A percentile compares a stretch with the other conserved stretches of the same genome.
These are phyloP conservation scores for Fragilariopsis cylindrus DNA, from an alignment of 108 stramenopile genomes.

Conservation along the genomic window DNA sequence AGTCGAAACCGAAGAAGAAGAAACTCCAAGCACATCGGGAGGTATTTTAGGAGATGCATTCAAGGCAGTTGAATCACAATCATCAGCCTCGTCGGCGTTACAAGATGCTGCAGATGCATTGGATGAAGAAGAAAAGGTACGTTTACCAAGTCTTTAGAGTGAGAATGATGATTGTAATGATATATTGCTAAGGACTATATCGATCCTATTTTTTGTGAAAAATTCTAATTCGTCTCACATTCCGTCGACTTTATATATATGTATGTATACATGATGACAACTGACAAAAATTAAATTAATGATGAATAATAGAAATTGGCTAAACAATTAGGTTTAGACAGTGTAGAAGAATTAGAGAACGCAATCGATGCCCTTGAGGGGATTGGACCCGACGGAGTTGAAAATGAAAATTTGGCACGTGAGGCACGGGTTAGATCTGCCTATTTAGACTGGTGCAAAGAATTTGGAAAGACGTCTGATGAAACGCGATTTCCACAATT, in stretches of 20 bases:
- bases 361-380: conserved; percentile 80
- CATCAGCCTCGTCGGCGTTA: conserved; percentile 69
- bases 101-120: conserved; percentile 83
- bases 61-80: conserved; percentile 70
- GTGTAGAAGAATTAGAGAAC: conserved; percentile 78
- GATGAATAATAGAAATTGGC: conserved; percentile 56
- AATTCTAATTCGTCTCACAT: neutral
- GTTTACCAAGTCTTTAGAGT: conserved; percentile 15
- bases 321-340: conserved; percentile 65
- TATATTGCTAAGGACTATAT: too few species aligned
- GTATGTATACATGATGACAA: neutral
- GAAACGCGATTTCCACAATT: conserved; percentile 77
- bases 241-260: neutral
- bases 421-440: conserved; percentile 84
- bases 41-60: conserved; percentile 65
- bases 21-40: conserved; percentile 30
- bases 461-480: conserved; percentile 66
- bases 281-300: too few species aligned
- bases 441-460: conserved; percentile 86
- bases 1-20: neutral
- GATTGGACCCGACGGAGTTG: conserved; percentile 70
- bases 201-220: neutral
- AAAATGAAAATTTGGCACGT: conserved; percentile 65
- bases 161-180: too few species aligned
- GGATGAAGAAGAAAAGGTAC: conserved; percentile 82